Conservation (phyloP, 2,329 filamentous ascomycete genomes). For the Pestalotiopsis sp. region DNA sequence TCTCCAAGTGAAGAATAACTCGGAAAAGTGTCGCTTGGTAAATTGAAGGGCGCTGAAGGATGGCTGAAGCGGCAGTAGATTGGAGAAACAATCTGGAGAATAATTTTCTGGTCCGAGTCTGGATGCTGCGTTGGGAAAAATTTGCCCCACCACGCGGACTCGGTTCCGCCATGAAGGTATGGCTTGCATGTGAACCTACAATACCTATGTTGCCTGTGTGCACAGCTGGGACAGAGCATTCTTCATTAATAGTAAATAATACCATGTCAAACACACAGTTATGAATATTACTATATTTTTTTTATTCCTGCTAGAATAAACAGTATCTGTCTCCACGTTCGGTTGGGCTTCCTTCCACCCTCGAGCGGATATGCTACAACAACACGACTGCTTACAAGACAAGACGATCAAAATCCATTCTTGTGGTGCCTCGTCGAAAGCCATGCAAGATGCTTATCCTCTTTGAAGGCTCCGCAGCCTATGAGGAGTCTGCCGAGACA, state of each 20-base stretch:
- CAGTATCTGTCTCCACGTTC: background rate
- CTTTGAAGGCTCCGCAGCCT: conserved; percentile 2
- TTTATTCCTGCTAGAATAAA: background rate
- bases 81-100: background rate
- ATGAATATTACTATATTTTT: background rate
- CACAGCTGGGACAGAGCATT: too few species aligned
- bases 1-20: too few species aligned
- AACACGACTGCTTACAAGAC: background rate
- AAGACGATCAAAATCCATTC: background rate
- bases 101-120: background rate
- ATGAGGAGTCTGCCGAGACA: conserved; percentile 58
- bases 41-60: background rate
- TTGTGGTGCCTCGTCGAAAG: background rate
- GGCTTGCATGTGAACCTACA: too few species aligned
- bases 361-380: background rate
- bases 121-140: background rate
- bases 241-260: too few species aligned
- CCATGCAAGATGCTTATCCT: background rate
- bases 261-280: too few species aligned
- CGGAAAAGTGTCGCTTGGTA: too few species aligned
- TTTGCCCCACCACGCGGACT: background rate
- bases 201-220: too few species aligned
- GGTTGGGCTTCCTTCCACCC: background rate
- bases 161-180: background rate
- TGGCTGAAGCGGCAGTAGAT: background rate